Conservation (phyloP, 2,329 filamentous ascomycete genomes). For the Alternaria rosae region DNA sequence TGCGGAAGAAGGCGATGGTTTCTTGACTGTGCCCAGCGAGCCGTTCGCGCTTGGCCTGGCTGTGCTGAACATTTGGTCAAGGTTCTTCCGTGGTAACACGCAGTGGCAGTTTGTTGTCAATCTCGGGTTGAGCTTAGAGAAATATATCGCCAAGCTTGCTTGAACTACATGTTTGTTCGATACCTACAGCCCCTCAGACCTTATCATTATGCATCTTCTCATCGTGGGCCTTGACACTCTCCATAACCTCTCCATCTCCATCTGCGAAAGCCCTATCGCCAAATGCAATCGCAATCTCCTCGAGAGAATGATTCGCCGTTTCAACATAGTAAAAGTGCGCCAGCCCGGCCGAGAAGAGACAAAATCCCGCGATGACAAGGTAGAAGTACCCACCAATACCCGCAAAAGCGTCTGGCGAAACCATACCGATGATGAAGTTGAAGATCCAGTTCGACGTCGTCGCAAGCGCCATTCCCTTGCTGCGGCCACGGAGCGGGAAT, state of each 20-base stretch:
- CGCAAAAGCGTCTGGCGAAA: slow-evolving; percentile 53
- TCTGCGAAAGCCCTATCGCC: slow-evolving; percentile 52
- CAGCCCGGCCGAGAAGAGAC: slow-evolving; percentile 27
- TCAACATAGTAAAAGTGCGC: slow-evolving; percentile 54
- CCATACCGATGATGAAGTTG: slow-evolving; percentile 53
- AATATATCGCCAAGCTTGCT: slow-evolving; percentile 14
- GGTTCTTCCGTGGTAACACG: slow-evolving; percentile 58
- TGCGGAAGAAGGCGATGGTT: slow-evolving; percentile 16
- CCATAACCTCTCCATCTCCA: slow-evolving; percentile 26
- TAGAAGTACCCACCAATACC: slow-evolving; percentile 55
- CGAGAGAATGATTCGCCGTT: slow-evolving; percentile 48
- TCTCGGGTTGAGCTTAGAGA: slow-evolving; percentile 52
- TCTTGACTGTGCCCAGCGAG: slow-evolving; percentile 24
- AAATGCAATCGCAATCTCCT: slow-evolving; percentile 53
- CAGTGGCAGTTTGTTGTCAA: slow-evolving; percentile 60
- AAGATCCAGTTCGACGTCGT: slow-evolving; percentile 51
- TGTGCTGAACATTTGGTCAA: slow-evolving; percentile 56
- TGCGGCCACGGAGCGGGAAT: slow-evolving; percentile 49
- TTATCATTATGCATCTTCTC: slow-evolving; percentile 16
- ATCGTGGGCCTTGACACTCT: slow-evolving; percentile 12
- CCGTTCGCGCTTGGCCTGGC: slow-evolving; percentile 49
- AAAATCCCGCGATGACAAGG: slow-evolving; percentile 49
- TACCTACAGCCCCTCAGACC: not conserved
- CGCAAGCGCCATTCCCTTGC: slow-evolving; percentile 52
- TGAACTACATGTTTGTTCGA: not conserved